Evolutionary conservation across 202 grass and related monocot genomes (phyloP).

Genomic region (Schoenoplectus triqueter): DNA sequence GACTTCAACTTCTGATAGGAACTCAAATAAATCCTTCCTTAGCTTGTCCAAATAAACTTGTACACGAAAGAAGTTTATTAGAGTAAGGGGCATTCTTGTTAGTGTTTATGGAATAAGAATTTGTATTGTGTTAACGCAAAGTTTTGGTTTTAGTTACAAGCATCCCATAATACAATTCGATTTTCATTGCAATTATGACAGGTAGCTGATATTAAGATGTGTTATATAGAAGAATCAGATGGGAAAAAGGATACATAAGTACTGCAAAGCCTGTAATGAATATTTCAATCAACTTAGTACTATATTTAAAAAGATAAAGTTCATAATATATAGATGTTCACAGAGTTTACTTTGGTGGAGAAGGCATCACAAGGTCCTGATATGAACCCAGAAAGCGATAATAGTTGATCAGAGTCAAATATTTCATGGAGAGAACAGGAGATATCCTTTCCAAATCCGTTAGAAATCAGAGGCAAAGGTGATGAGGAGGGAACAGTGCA

Average conservation of each 20-base stretch:
- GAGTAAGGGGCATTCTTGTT: background rate
- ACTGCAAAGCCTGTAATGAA: constrained; percentile 86
- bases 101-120: background rate
- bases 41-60: background rate
- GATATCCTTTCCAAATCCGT: constrained; percentile 68
- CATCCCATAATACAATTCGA: background rate
- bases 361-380: constrained; percentile 65
- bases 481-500: constrained; percentile 58
- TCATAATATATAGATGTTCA: constrained; percentile 25
- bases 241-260: constrained; percentile 84
- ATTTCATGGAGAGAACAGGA: constrained; percentile 78
- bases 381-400: constrained; percentile 82
- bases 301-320: constrained; percentile 40
- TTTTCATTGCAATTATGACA: background rate
- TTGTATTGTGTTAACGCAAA: constrained; percentile 17
- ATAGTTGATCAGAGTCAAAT: constrained; percentile 57
- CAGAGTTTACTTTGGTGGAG: constrained; percentile 58
- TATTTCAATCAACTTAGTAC: constrained; percentile 35
- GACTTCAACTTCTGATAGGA: background rate
- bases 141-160: background rate
- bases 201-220: constrained; percentile 13
- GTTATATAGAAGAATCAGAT: constrained; percentile 19
- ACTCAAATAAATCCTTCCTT: background rate
- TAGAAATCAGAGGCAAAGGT: constrained; percentile 68
- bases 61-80: background rate